These are phyloP conservation scores for Sclerotinia minor DNA, from an alignment of 2,329 filamentous ascomycete genomes.

Conservation along the genomic window DNA sequence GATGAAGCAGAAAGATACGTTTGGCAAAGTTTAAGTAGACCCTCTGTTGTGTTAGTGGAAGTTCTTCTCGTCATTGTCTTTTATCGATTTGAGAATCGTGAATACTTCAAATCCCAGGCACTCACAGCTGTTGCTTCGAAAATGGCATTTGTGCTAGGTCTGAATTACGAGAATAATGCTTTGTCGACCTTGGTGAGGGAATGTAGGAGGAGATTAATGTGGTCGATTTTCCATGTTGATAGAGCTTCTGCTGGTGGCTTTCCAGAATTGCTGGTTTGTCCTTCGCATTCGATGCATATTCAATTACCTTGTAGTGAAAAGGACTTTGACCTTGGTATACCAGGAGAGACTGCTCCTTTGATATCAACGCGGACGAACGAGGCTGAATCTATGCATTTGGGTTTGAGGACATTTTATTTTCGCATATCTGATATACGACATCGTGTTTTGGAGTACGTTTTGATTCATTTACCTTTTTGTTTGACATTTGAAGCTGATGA, in stretches of 20 bases:
- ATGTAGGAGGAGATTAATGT: constrained; percentile 22
- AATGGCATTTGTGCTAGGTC: constrained; percentile 21
- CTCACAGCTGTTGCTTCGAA: constrained; percentile 24
- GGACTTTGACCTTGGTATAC: constrained; percentile 25
- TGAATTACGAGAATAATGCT: constrained; percentile 24
- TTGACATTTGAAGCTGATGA: not conserved
- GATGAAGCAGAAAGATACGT: constrained; percentile 20
- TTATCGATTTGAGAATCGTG: constrained; percentile 21
- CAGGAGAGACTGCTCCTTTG: constrained; percentile 23
- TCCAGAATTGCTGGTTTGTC: constrained; percentile 23
- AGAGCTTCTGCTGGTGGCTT: constrained; percentile 23
- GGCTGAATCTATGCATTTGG: constrained; percentile 23
- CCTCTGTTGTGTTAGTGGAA: constrained; percentile 16
- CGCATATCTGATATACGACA: constrained; percentile 24
- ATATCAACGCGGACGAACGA: constrained; percentile 11
- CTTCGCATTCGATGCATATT: constrained; percentile 24
- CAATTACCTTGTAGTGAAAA: constrained; percentile 24
- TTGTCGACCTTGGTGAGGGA: constrained; percentile 22
- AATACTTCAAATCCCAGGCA: constrained; percentile 22
- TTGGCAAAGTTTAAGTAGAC: constrained; percentile 19
- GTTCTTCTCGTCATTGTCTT: constrained; percentile 24
- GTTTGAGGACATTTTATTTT: constrained; percentile 23
- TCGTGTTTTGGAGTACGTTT: constrained; percentile 23
- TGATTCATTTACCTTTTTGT: not conserved
- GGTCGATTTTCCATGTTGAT: constrained; percentile 25